A percentile compares a stretch with the other conserved stretches of the same genome.
Evolutionary conservation across 345 rosid genomes (phyloP).

Genomic region (Boechera retrofracta): DNA sequence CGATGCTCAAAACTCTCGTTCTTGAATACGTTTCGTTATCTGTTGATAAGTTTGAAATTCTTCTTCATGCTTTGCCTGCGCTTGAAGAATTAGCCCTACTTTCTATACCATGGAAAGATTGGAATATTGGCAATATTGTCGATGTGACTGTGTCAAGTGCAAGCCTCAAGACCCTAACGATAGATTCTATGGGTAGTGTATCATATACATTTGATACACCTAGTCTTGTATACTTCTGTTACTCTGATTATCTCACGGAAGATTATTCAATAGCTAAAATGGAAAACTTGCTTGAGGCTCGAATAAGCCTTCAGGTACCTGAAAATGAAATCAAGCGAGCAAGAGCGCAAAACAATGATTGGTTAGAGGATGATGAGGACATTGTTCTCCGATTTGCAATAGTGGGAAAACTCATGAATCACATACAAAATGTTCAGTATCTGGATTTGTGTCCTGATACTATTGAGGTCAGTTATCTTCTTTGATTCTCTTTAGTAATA

Average conservation of each 20-base stretch:
- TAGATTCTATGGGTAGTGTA: rapidly evolving
- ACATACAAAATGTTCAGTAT: neutral
- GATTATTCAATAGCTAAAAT: neutral
- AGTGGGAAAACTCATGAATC: neutral
- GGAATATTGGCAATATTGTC: too few species aligned
- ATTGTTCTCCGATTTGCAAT: neutral
- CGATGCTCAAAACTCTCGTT: neutral
- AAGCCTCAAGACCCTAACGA: conserved; percentile 19
- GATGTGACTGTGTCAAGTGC: conserved; percentile 5
- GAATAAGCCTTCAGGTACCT: neutral
- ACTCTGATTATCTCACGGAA: neutral
- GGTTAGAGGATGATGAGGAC: neutral
- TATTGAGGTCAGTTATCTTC: neutral
- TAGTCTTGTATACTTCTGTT: neutral
- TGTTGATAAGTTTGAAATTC: neutral
- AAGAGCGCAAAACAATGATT: neutral
- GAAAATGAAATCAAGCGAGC: neutral
- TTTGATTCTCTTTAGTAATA: neutral
- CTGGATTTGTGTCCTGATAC: neutral
- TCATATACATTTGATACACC: conserved; percentile 18
- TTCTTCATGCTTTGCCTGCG: too few species aligned
- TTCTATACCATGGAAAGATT: too few species aligned
- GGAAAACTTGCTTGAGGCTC: neutral
- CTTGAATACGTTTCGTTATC: neutral
- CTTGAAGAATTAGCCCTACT: too few species aligned